These are phyloP conservation scores for Suaeda aralocaspica DNA, from an alignment of 148 eudicot genomes.

Conservation along the genomic window DNA sequence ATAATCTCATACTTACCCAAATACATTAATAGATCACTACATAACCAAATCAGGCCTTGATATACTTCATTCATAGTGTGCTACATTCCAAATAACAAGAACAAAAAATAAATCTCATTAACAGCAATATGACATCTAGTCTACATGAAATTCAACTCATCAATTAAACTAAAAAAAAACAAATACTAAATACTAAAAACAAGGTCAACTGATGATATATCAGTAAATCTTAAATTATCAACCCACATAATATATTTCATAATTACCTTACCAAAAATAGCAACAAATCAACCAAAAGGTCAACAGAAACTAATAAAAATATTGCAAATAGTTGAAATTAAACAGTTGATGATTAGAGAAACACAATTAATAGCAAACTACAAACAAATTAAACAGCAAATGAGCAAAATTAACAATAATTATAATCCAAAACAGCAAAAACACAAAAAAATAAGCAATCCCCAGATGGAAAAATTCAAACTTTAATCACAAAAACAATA, in stretches of 20 bases:
- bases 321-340: background rate
- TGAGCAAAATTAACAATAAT: no score
- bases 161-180: background rate
- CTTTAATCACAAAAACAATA: no score
- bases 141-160: background rate
- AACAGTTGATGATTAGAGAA: background rate
- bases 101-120: background rate
- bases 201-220: conserved; percentile 1
- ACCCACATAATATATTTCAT: background rate
- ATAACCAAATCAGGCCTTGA: background rate
- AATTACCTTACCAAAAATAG: background rate
- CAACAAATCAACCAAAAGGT: conserved; percentile 1
- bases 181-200: background rate
- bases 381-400: conserved; percentile 3
- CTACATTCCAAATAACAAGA: background rate
- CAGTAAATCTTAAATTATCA: conserved; percentile 3
- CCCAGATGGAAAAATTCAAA: no score
- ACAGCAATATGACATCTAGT: background rate
- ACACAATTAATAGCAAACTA: conserved; percentile 8
- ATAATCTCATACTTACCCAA: background rate
- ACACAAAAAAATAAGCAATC: no score
- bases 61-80: background rate
- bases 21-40: background rate
- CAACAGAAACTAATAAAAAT: background rate
- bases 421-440: no score